Evolutionary conservation across 306 rosid species (phyloP).

Genomic region (Vachellia collinsii): DNA sequence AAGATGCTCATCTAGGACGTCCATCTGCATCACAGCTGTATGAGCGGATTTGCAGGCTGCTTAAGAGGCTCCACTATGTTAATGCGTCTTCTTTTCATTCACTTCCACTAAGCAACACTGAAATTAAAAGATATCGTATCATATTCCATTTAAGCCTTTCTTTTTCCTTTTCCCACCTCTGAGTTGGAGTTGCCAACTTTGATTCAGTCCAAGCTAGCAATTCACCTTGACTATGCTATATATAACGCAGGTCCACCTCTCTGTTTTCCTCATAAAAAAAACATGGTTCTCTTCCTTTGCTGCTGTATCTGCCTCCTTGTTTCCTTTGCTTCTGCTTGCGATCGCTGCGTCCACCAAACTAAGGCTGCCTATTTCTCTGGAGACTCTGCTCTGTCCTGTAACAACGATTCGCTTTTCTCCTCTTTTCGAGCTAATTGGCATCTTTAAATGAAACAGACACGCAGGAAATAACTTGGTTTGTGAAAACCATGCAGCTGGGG

Average conservation of each 20-base stretch:
- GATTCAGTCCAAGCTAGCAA: not conserved
- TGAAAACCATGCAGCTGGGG: slow-evolving; percentile 68
- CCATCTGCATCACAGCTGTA: not conserved
- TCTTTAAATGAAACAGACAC: not conserved
- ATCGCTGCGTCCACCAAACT: slow-evolving; percentile 69
- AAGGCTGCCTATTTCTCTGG: slow-evolving; percentile 63
- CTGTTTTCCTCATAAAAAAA: slow-evolving; percentile 19
- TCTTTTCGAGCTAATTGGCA: not conserved
- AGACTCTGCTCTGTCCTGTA: slow-evolving; percentile 68
- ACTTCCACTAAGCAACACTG: not conserved
- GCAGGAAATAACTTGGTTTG: slow-evolving; percentile 6
- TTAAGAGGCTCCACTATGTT: not conserved
- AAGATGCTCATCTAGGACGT: not conserved
- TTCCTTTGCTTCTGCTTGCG: slow-evolving; percentile 70
- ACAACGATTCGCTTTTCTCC: not conserved
- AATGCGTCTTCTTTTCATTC: slow-evolving; percentile 1
- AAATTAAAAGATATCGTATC: not conserved
- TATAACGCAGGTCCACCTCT: slow-evolving; percentile 27
- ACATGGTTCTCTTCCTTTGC: slow-evolving; percentile 54
- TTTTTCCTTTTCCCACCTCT: not conserved
- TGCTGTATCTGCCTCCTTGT: slow-evolving; percentile 47
- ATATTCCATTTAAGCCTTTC: not conserved
- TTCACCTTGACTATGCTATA: slow-evolving; percentile 1
- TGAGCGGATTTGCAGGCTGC: not conserved
- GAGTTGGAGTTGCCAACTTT: slow-evolving; percentile 36